Conservation (phyloP, 371 early-diverging fungal species). For the Syncephalis fuscata region DNA sequence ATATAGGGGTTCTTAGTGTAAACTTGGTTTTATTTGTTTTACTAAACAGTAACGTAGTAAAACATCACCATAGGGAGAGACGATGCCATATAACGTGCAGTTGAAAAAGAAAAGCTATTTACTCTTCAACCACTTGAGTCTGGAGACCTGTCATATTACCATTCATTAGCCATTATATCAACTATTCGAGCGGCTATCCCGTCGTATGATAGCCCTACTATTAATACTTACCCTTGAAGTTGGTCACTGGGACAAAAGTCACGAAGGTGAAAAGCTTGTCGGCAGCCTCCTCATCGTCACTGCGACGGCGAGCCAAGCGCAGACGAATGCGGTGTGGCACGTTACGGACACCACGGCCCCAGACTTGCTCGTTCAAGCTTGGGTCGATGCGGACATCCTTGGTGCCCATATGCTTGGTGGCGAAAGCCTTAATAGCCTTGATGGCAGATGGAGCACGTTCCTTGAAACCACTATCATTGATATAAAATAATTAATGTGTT, state of each 20-base stretch:
- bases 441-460: slow-evolving; percentile 90
- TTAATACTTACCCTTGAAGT: slow-evolving; percentile 53
- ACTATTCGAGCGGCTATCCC: too few species aligned
- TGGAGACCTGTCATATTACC: slow-evolving; percentile 14
- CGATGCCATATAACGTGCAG: too few species aligned
- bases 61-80: too few species aligned
- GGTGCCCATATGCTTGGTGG: slow-evolving; percentile 79
- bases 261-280: slow-evolving; percentile 90
- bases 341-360: slow-evolving; percentile 81
- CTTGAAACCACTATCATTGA: slow-evolving; percentile 60
- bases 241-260: slow-evolving; percentile 61
- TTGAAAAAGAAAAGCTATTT: slow-evolving; percentile 6
- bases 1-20: too few species aligned
- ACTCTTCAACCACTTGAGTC: slow-evolving; percentile 36
- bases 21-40: too few species aligned
- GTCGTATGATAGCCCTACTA: too few species aligned
- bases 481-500: background rate
- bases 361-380: slow-evolving; percentile 63
- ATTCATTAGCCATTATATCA: too few species aligned
- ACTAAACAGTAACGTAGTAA: too few species aligned
- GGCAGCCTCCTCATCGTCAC: slow-evolving; percentile 84
- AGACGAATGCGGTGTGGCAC: slow-evolving; percentile 87
- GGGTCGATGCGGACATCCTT: slow-evolving; percentile 66
- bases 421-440: slow-evolving; percentile 79
- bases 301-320: slow-evolving; percentile 79